Base-by-base conservation (phyloP, 1,284 basidiomycete genomes). In the Tilletia indica region DNA sequence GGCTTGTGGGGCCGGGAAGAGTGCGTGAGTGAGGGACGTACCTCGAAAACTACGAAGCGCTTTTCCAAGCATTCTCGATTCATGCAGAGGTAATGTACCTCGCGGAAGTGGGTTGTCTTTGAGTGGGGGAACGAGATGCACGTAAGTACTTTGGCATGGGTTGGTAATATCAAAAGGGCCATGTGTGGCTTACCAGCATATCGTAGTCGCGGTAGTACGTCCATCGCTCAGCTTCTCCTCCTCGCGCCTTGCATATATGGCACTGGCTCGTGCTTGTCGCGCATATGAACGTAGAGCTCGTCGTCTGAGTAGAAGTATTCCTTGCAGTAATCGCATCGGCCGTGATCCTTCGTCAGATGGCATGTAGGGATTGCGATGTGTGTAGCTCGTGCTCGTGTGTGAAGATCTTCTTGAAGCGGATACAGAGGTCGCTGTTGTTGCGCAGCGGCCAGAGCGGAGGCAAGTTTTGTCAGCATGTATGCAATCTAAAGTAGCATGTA, bases 181-280 rank as follows among this genome's bases (percentile, higher is more conserved):
- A 38, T 9, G 25, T 31, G 25, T 31, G 3, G 36, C 61, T 39
- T n/a, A 64, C 87, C 82, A 81, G 83, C 77, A 77, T 77, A 67
- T 69, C 68, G 71, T 80, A 83, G 72, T 82, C 77, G 1, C 71
- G 25, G 70, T 78, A 83, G 70, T 82, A 83, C 45, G 75, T 76
- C 76, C 76, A 82, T 34, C 80, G 69, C 67, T 81, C 82, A 16
- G 78, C 78, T 45, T 80, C 81, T 64, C 67, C 72, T 9, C 80
- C 77, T 4, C 71, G 58, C 0, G 76, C 73, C 70, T 83, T 82
- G 86, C 97, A 99, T 39, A 99, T 86, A 81, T 97, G 97, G 84
- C 97, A 99, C 82, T 99, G 95, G 95, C 84, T 99, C 96, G 86
- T 99, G 96, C 66, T 87, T 87, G 81, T 95, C 91, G 63, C 95